Base-by-base conservation (phyloP, 345 rosid species). In the Durio zibethinus region DNA sequence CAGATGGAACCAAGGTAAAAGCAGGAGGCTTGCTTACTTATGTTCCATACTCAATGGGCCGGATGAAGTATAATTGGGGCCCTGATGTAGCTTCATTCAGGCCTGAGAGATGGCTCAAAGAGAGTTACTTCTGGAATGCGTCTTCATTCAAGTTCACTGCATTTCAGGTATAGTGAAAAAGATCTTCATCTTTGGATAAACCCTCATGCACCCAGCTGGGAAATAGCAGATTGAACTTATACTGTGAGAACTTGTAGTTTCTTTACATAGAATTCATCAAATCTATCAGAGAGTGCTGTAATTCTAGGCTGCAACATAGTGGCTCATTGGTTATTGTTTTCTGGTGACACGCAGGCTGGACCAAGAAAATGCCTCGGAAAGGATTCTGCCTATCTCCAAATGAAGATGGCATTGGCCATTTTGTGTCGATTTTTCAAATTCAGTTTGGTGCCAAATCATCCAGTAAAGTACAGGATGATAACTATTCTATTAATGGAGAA, bases 1-100 rank as follows among this genome's bases (percentile, higher is more conserved):
- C 99, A 0, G 97, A 90, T 83, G 98, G 99, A 48, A 95, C 98
- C 60, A 87, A 82, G 81, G 94, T 95, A 52, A 93, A 88, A 84
- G 98, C 99, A 64, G 97, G 99, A 86, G 99, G 96, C 48, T 90
- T 92, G 98, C 97, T 93, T n/a, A 95, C 98, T 68, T 93, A 93
- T 80, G 97, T 90, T 36, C 98, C 98, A n/a, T 95, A 92, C 76
- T 95, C 98, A 45, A 95, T 95, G 99, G 99, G 98, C 7, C 89
- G 99, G 23, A 90, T 95, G 99, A 91, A 86, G 76, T 90, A 92
- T 63, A 93, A 95, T 11, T 93, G 99, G 99, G 98, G 99, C 10
- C 83, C 92, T 61, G 96, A 93, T 80, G 99, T 97, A 27, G 83
- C 93, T 54, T 80, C 75, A 38, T 95, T 93, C 82, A 89, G 87